Conservation (phyloP, 2,329 filamentous ascomycete species). For the Alternaria viburni region DNA sequence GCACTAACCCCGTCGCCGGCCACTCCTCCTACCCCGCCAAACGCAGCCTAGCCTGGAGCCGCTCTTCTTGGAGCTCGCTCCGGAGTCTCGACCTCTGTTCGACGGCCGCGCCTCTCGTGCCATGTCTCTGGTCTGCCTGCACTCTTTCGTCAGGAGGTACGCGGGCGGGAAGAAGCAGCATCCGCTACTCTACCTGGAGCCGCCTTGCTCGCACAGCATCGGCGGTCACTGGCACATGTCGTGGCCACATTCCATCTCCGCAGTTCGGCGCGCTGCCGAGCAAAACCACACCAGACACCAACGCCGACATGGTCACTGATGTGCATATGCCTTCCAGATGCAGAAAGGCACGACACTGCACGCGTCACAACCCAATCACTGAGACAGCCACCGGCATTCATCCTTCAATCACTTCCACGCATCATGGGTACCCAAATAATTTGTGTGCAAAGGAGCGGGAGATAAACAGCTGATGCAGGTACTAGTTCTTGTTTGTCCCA, state of each 20-base stretch:
- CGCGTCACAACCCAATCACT: constrained; percentile 15
- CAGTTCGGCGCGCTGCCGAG: constrained; percentile 22
- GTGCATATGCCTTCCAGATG: neutral
- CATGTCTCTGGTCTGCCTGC: neutral
- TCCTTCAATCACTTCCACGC: neutral
- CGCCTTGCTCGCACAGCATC: constrained; percentile 15
- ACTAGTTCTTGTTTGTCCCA: constrained; percentile 6
- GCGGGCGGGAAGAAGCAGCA: constrained; percentile 3
- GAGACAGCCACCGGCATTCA: neutral
- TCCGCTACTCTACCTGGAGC: constrained; percentile 6
- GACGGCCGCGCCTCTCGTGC: neutral
- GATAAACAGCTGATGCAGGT: constrained; percentile 16
- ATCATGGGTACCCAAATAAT: neutral
- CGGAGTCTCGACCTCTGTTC: constrained; percentile 7
- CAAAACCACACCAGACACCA: constrained; percentile 13
- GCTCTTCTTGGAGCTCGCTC: neutral
- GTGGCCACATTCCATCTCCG: constrained; percentile 10
- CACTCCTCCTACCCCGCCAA: constrained; percentile 7
- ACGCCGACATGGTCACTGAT: constrained; percentile 14
- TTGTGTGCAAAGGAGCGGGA: constrained; percentile 3
- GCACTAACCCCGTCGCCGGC: neutral
- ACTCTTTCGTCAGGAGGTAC: neutral
- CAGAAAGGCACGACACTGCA: constrained; percentile 6
- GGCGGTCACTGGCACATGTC: constrained; percentile 4
- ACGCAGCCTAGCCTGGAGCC: constrained; percentile 7